Evolutionary conservation across 495 filamentous ascomycete genomes (phyloP).

Genomic region (Baudoinia panamericana): DNA sequence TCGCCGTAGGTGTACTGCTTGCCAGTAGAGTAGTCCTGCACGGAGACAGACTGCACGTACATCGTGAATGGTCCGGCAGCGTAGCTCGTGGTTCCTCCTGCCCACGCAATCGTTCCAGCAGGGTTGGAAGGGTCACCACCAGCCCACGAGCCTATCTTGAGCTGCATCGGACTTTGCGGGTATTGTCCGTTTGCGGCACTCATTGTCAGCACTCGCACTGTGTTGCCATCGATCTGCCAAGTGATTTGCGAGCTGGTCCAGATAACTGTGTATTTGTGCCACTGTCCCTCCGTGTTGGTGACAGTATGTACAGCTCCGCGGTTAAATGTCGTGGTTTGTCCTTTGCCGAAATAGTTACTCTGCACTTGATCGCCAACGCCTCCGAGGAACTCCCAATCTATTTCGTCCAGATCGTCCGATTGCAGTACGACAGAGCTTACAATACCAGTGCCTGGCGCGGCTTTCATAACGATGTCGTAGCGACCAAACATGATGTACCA

Average conservation of each 20-base stretch:
- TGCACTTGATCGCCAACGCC: slow-evolving; percentile 53
- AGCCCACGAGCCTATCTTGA: slow-evolving; percentile 78
- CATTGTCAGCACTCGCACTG: slow-evolving; percentile 56
- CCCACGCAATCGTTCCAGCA: slow-evolving; percentile 76
- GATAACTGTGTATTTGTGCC: slow-evolving; percentile 80
- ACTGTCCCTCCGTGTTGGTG: slow-evolving; percentile 45
- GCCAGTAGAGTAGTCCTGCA: slow-evolving; percentile 86
- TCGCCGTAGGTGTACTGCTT: slow-evolving; percentile 68
- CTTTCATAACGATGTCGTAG: slow-evolving; percentile 45
- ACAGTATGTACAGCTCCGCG: slow-evolving; percentile 55
- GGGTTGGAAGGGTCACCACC: slow-evolving; percentile 66
- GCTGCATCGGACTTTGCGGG: slow-evolving; percentile 80
- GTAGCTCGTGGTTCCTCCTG: slow-evolving; percentile 70
- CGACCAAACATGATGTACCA: slow-evolving; percentile 66
- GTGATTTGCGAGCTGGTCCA: slow-evolving; percentile 66
- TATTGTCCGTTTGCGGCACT: slow-evolving; percentile 53
- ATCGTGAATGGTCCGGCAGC: slow-evolving; percentile 70
- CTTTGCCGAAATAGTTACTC: slow-evolving; percentile 92
- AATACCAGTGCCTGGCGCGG: slow-evolving; percentile 53
- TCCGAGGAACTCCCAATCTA: slow-evolving; percentile 81
- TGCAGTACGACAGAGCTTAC: slow-evolving; percentile 77
- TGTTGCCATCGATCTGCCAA: slow-evolving; percentile 65
- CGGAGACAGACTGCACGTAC: slow-evolving; percentile 60
- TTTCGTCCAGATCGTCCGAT: slow-evolving; percentile 86
- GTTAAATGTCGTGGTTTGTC: slow-evolving; percentile 56